Evolutionary conservation across 169 alveolate genomes (phyloP), one percentile per base, ranked within the genome.

Genomic region (Cryptosporidium andersoni): DNA sequence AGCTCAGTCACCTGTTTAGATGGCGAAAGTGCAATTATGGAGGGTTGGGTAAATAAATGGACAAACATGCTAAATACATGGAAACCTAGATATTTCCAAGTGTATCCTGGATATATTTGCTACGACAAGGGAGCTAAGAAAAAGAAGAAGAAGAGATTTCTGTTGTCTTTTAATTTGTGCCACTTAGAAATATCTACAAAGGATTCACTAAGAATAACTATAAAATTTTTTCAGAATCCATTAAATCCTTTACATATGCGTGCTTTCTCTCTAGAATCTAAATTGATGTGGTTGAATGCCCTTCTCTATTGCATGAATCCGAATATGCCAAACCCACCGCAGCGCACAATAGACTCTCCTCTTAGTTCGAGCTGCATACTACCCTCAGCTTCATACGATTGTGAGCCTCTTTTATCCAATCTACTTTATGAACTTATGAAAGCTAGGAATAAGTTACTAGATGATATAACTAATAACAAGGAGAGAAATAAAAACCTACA

Each of bases 21-120:
- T 36, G 8, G 47, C 40, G 85, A 74, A n/a, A 64, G 42, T 7
- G 74, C 85, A 43, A 74, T 74, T 6, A 74, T 74, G 56, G 96
- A 93, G 65, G 96, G 96, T 52, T 93, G 96, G 96, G 66, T 93
- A 48, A 89, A 92, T 64, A 93, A 93, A 63, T 93, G 96, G 96
- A 93, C 96, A 4, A 93, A 93, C 58, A 90, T 93, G 64, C 90
- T 93, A 34, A 95, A 95, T 5, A 92, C 93, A 63, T 93, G 95
- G 94, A 82, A 94, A 47, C 96, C 94, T 12, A 80, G 96, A 81
- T 93, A 93, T 80, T 93, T 93, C 64, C 91, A 89, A 74, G 89
- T 93, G 52, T 94, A 92, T 68, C 92, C 92, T 64, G 96, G 94
- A 9, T 40, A 45, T 55, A 4, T 74, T 5, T 74, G 68, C 43